Evolutionary conservation across 257 asterid species (phyloP), one percentile per base, ranked within the genome.

Genomic region (Paraleonurus japonicus): DNA sequence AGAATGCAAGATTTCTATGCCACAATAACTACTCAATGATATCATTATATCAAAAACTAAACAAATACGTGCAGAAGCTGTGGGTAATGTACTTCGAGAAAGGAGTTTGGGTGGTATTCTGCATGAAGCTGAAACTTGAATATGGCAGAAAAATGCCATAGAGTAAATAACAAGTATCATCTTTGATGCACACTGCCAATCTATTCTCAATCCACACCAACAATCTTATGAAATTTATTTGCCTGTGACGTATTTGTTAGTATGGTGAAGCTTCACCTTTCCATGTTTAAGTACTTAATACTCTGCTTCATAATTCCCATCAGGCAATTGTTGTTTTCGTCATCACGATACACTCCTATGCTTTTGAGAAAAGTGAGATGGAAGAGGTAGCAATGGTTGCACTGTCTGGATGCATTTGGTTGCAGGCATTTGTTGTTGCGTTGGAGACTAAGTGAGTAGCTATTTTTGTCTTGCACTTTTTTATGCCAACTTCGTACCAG

Each of bases 301-400:
- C 62, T 55, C 23, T 72, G 50, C 39, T 17, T 54, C 5, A 57
- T 50, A 33, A 43, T 81, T 72, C 20, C 76, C 35, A 80, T 61
- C 95, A 95, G 99, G 99, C 99, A n/a, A 92, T 89, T 80, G 94
- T 95, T 61, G 98, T 89, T 71, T 91, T 95, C 65, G 86, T 86
- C 70, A 89, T 95, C 84, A 85, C 96, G 75, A 88, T 89, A 70
- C 96, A 92, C 73, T 69, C 96, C 23, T 95, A 89, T 75, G 93
- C 96, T 65, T 75, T 81, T 72, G 99, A 95, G 89, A 95, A 88
- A 79, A 89, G 95, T 81, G 98, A 92, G 87, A 88, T 95, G 98
- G 99, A 95, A 83, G 99, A 95, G 89, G 85, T 90, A 61, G 88
- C 98, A 4, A 88, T 95, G 96, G 99, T 95, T 75, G 99, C 92